These are phyloP conservation scores for Phytophthora colocasiae DNA, from an alignment of 352 stramenopile genomes.

Conservation along the genomic window DNA sequence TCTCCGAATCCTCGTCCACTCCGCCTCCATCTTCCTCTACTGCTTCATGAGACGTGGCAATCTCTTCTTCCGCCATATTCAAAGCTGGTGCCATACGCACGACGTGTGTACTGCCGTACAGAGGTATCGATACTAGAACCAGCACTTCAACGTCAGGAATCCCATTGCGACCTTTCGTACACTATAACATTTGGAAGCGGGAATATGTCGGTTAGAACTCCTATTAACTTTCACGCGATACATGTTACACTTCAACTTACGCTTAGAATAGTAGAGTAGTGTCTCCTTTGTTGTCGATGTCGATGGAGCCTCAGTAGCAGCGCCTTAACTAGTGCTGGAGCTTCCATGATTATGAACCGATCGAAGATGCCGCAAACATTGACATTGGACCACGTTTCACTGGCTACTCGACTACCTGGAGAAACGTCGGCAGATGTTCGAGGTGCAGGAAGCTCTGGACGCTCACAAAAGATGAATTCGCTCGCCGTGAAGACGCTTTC, in stretches of 20 bases:
- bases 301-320: constrained; percentile 60
- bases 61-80: constrained; percentile 16
- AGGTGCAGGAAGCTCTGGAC: constrained; percentile 94
- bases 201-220: no score
- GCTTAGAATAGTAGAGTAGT: constrained; percentile 22
- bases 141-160: constrained; percentile 19
- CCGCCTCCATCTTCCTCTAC: constrained; percentile 7
- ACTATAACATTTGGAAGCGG: no score
- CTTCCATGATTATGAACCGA: constrained; percentile 76
- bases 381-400: constrained; percentile 93
- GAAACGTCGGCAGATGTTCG: constrained; percentile 96
- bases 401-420: constrained; percentile 93
- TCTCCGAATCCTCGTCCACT: constrained; percentile 41
- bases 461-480: constrained; percentile 95
- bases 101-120: constrained; percentile 4
- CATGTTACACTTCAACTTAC: constrained; percentile 18
- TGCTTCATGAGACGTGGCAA: constrained; percentile 5
- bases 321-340: constrained; percentile 64
- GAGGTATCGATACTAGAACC: constrained; percentile 20
- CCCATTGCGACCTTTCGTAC: constrained; percentile 21
- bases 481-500: constrained; percentile 91
- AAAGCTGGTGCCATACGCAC: not conserved
- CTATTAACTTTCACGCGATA: not conserved
- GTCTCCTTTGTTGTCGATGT: not conserved
- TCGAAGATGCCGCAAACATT: constrained; percentile 89